Conservation (phyloP, 2,329 filamentous ascomycete species). For the Aspergillus sclerotialis region DNA sequence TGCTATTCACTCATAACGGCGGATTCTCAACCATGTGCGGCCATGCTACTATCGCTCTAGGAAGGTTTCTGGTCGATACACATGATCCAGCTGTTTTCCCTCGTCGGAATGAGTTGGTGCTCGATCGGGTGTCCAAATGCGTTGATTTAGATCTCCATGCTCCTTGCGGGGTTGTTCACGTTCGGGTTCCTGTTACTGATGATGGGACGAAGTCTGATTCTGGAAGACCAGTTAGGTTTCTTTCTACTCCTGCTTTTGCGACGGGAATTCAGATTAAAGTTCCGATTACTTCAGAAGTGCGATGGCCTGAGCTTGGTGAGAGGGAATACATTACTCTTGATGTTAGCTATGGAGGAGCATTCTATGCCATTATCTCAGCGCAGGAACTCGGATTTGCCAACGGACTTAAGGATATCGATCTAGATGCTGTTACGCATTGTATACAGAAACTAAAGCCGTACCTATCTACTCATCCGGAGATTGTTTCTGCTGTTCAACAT, state of each 20-base stretch:
- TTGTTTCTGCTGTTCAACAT: conserved; percentile 17
- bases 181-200: conserved; percentile 33
- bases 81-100: conserved; percentile 36
- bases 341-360: conserved; percentile 41
- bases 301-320: conserved; percentile 33
- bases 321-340: conserved; percentile 22
- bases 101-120: conserved; percentile 21
- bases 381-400: conserved; percentile 33
- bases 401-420: conserved; percentile 20
- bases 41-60: conserved; percentile 46
- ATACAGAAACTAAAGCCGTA: conserved; percentile 10
- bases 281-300: conserved; percentile 17
- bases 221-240: conserved; percentile 32
- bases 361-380: conserved; percentile 34
- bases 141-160: conserved; percentile 35
- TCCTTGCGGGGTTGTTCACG: conserved; percentile 38
- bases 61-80: conserved; percentile 38
- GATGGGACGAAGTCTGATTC: conserved; percentile 29
- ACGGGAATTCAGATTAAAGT: conserved; percentile 26
- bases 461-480: conserved; percentile 10
- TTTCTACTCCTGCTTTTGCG: conserved; percentile 38
- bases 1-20: conserved; percentile 43
- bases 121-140: conserved; percentile 17
- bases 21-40: conserved; percentile 48
- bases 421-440: conserved; percentile 24